A percentile compares a stretch with the other conserved stretches of the same genome.
Conservation (phyloP, 768 basidiomycete species). For the Trichaptum fuscoviolaceum region DNA sequence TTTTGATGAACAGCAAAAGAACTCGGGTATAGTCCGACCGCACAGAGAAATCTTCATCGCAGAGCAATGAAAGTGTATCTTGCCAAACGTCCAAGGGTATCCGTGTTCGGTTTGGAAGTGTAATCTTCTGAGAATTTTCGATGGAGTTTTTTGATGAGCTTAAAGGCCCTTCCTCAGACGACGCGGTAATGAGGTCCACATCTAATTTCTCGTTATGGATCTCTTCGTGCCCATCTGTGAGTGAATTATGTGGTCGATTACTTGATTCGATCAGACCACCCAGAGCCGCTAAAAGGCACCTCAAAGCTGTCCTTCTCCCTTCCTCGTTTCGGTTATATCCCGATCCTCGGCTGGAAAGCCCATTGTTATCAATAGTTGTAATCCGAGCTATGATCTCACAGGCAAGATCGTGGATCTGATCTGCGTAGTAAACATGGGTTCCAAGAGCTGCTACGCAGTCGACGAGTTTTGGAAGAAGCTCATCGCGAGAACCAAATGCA, state of each 20-base stretch:
- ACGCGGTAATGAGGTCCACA: neutral
- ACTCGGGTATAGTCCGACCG: slow-evolving; percentile 72
- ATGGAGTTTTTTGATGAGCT: slow-evolving; percentile 17
- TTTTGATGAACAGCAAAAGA: slow-evolving; percentile 68
- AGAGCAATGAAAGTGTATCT: slow-evolving; percentile 80
- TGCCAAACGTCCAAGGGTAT: slow-evolving; percentile 87
- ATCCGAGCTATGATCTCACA: slow-evolving; percentile 78
- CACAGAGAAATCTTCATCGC: slow-evolving; percentile 72
- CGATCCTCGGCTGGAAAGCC: slow-evolving; percentile 34
- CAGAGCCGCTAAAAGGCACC: slow-evolving; percentile 65
- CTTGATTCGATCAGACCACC: slow-evolving; percentile 64
- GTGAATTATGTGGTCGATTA: slow-evolving; percentile 29
- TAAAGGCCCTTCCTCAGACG: neutral
- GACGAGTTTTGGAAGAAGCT: slow-evolving; percentile 61
- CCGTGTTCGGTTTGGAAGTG: slow-evolving; percentile 47
- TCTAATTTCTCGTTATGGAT: neutral
- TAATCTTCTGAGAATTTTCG: slow-evolving; percentile 13
- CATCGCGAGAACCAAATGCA: slow-evolving; percentile 54
- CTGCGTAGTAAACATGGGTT: slow-evolving; percentile 90
- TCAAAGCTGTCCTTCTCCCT: slow-evolving; percentile 59
- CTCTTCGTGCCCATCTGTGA: neutral
- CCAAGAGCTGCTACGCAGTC: slow-evolving; percentile 80
- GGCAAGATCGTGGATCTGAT: slow-evolving; percentile 91
- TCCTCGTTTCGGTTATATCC: slow-evolving; percentile 32
- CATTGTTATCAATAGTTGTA: slow-evolving; percentile 62